Evolutionary conservation across 768 basidiomycete genomes (phyloP), one percentile per base, ranked within the genome.

Genomic region (Rhizopogon sp.): DNA sequence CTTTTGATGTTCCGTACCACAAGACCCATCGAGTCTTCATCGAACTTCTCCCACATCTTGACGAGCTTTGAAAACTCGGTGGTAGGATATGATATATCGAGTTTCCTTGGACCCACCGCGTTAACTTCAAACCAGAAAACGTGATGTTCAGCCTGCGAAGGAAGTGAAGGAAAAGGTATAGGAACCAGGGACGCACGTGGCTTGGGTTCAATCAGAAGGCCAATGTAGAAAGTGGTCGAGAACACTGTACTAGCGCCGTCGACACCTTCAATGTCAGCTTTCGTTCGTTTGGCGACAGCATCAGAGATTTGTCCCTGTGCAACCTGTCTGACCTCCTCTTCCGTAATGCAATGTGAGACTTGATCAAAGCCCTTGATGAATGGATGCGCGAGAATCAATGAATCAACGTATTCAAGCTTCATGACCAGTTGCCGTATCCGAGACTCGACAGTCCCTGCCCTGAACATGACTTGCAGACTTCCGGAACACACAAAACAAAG

Each of bases 381-480:
- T 35, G 97, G 97, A 75, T 98, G 97, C 45, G 94, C 95, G 56
- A 94, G 76, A 54, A 85, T 83, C 63, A 99, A 78, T 54, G 91
- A 87, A 58, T 98, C 97, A 62, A 94, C 93, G 62, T 87, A 91
- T 76, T 98, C 96, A 52, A 99, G 85, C 74, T 97, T 97, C 87
- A 96, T 95, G 53, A 99, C 94, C 29, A 99, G 80, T 70, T 94
- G 94, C 43, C 97, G 86, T 75, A 98, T 80, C 63, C 90, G 84
- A 20, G 97, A 98, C 74, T 99, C 96, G 29, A 99, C 97, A n/a
- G 95, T 98, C 43, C 96, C 96, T n/a, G 93, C 73, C 85, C 87
- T 88, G 47, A 0, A 49, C 41, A 40, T 29, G 46, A 51, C 61
- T 55, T 57, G 57, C 59, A 62, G 61, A 58, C 39, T 41, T 43